phyloP scores from a whole-genome alignment of 176 grass and related monocot species.

The Canna indica region DNA sequence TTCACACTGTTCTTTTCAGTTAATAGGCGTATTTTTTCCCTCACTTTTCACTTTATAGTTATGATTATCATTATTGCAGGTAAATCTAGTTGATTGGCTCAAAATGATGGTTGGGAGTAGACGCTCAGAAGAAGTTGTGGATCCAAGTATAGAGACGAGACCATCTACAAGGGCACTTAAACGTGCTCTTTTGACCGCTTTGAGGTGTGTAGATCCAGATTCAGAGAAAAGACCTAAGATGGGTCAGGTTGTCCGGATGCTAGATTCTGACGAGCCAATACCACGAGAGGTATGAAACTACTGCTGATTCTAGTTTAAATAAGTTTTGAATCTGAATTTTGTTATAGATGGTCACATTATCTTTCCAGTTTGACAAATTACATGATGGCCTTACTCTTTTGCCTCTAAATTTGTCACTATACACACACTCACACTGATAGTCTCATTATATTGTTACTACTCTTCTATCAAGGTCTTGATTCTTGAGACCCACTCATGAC shows the following conservation, averaged over 20 bases:
- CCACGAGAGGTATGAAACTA: slow-evolving; percentile 51
- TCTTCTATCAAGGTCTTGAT: background rate
- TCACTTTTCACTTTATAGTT: background rate
- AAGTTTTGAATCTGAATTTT: background rate
- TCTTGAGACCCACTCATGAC: background rate
- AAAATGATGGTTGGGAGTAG: slow-evolving; percentile 92
- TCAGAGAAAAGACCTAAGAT: slow-evolving; percentile 85
- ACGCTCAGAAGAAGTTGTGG: slow-evolving; percentile 84
- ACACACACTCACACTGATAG: background rate
- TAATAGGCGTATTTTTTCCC: too few relatives aligned
- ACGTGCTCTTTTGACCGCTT: slow-evolving; percentile 74
- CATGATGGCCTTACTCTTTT: background rate
- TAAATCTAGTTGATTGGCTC: slow-evolving; percentile 98
- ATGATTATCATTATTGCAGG: slow-evolving; percentile 33
- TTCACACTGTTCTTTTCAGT: background rate
- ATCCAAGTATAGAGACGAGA: slow-evolving; percentile 74
- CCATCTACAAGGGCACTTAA: slow-evolving; percentile 83
- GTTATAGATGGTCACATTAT: background rate
- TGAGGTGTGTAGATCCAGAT: slow-evolving; percentile 91
- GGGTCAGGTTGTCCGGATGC: slow-evolving; percentile 93
- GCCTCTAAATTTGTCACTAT: background rate
- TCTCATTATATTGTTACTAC: background rate
- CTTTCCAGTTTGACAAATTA: background rate
- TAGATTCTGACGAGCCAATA: slow-evolving; percentile 63
- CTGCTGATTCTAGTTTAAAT: background rate